These are phyloP conservation scores for Hanseniaspora thailandica DNA, from an alignment of 805 yeast species.

Conservation along the genomic window DNA sequence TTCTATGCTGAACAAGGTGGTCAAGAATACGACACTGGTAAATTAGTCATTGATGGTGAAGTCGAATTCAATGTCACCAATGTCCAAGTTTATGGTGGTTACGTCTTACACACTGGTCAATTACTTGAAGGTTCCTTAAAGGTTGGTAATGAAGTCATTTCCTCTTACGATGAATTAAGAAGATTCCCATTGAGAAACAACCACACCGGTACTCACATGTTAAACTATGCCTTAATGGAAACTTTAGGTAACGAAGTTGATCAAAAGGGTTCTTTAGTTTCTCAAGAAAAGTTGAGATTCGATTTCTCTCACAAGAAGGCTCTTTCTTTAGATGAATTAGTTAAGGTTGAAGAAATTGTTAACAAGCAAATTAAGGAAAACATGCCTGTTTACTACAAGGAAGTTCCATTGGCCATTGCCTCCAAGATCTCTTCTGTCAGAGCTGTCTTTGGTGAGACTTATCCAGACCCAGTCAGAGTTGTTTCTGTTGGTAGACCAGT, in stretches of 20 bases:
- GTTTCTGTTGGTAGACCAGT: slow-evolving; percentile 90
- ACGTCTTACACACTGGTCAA: slow-evolving; percentile 87
- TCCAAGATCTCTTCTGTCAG: slow-evolving; percentile 71
- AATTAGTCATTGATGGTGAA: slow-evolving; percentile 73
- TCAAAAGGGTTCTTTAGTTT: slow-evolving; percentile 93
- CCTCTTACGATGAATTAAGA: slow-evolving; percentile 82
- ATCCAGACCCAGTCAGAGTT: slow-evolving; percentile 98
- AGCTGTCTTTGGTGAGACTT: slow-evolving; percentile 97
- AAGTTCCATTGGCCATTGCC: slow-evolving; percentile 65
- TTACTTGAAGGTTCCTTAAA: slow-evolving; percentile 63
- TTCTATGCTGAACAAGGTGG: slow-evolving; percentile 99
- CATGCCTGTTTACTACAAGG: slow-evolving; percentile 65
- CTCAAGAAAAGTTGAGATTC: slow-evolving; percentile 88
- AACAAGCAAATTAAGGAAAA: slow-evolving; percentile 62
- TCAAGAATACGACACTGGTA: slow-evolving; percentile 93
- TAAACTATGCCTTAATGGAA: slow-evolving; percentile 77
- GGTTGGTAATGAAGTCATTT: slow-evolving; percentile 62
- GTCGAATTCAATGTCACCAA: slow-evolving; percentile 83
- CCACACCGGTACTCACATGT: slow-evolving; percentile 95
- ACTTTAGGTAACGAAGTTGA: slow-evolving; percentile 80
- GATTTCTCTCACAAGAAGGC: slow-evolving; percentile 93
- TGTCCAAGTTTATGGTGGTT: slow-evolving; percentile 88
- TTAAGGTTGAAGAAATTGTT: slow-evolving; percentile 61
- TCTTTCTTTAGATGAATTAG: slow-evolving; percentile 56
- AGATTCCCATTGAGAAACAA: slow-evolving; percentile 95